These are phyloP conservation scores for Jatropha curcas DNA, from an alignment of 345 rosid genomes.

Conservation along the genomic window DNA sequence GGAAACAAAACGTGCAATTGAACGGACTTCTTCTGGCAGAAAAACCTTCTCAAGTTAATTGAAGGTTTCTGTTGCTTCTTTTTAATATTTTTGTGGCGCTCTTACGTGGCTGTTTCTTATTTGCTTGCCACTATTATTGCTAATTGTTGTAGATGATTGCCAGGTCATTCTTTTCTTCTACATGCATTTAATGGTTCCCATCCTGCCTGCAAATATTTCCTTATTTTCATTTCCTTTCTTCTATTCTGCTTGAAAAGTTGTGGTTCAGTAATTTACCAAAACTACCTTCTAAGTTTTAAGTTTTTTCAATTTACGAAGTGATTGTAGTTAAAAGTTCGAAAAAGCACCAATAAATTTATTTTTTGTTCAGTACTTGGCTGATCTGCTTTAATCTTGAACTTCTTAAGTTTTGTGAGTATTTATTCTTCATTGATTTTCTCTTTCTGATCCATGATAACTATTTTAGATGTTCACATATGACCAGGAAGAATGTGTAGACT, in stretches of 20 bases:
- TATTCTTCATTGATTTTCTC: slow-evolving; percentile 8
- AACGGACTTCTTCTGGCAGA: slow-evolving; percentile 77
- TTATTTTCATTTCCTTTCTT: not conserved
- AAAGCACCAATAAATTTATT: not conserved
- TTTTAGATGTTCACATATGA: slow-evolving; percentile 31
- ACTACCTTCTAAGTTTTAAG: not conserved
- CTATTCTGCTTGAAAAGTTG: not conserved
- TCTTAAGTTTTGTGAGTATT: not conserved
- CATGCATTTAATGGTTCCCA: not conserved
- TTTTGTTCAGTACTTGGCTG: not conserved
- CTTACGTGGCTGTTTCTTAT: not conserved
- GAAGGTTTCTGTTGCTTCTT: not conserved
- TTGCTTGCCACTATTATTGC: slow-evolving; percentile 9
- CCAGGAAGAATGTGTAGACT: slow-evolving; percentile 82
- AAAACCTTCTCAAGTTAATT: slow-evolving; percentile 85
- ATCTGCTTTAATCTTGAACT: not conserved
- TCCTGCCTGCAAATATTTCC: not conserved
- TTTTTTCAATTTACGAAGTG: not conserved
- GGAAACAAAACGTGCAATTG: slow-evolving; percentile 66
- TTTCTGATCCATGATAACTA: too few relatives aligned
- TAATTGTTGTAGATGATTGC: not conserved
- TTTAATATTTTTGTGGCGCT: not conserved
- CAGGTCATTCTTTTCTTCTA: not conserved
- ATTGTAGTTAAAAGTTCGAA: not conserved
- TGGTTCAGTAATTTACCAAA: not conserved